Evolutionary conservation across 495 filamentous ascomycete genomes (phyloP), one percentile per base, ranked within the genome.

Genomic region (Lasiosphaeria hispida): DNA sequence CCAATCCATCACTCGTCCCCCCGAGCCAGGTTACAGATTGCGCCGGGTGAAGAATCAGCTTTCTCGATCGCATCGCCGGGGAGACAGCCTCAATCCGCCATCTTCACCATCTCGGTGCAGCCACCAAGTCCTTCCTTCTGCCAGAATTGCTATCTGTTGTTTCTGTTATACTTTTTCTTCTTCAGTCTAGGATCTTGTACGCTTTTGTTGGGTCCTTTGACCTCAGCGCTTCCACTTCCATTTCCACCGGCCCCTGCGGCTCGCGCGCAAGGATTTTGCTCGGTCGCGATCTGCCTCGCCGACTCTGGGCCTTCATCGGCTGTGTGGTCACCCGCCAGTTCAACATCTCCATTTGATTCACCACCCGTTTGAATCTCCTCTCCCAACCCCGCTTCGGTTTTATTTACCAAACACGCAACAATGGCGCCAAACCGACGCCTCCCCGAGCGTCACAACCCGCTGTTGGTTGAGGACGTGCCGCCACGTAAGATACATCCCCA

Each of bases 401-500:
- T 45, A 45, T 10, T 17, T 18, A 19, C 14, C 10, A 18, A 36
- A 40, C 42, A 58, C 39, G 55, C 73, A 10, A 68, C 69, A 63
- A 91, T 91, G 89, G 66, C 79, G 54, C 59, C 65, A 40, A 73
- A 68, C 55, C 77, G 91, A 68, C 68, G 72, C 52, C 83, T 96
- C 40, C 92, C 91, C 0, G 81, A 78, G 63, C 81, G 77, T 67
- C 74, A 78, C 63, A 96, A 97, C 74, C 90, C 88, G 65, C 82
- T 92, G 49, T 82, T 97, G 69, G 78, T 81, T 19, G 80, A 89
- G 37, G 86, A 92, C 56, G 77, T 83, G 47, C 85, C 92, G 61
- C 80, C 87, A 65, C 81, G 81, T 83, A 80, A 56, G 67, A 57
- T 49, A 59, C 60, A 44, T 58, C 33, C 13, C 17, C 35, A 53